Conservation (phyloP, 1,284 basidiomycete genomes). For the Ustanciosporium gigantosporum region DNA sequence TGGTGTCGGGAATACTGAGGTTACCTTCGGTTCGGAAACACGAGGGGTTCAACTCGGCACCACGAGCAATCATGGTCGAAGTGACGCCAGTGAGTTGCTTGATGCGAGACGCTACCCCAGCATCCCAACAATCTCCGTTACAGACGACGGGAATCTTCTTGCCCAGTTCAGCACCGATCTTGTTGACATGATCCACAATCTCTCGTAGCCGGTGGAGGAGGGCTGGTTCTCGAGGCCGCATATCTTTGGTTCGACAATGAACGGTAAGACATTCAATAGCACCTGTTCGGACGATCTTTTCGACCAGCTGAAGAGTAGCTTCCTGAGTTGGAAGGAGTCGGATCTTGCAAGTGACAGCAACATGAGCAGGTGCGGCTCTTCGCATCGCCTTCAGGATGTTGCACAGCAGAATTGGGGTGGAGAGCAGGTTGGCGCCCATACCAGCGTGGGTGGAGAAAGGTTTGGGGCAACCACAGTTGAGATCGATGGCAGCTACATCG, state of each 20-base stretch:
- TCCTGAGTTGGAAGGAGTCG: conserved; percentile 82
- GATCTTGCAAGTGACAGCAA: conserved; percentile 71
- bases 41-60: conserved; percentile 87
- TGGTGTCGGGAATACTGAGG: conserved; percentile 39
- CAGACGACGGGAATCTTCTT: conserved; percentile 78
- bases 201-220: conserved; percentile 77
- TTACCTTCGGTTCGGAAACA: conserved; percentile 70
- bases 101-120: conserved; percentile 76
- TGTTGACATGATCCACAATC: conserved; percentile 78
- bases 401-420: conserved; percentile 87
- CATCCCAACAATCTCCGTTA: conserved; percentile 88
- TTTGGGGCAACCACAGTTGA: conserved; percentile 87
- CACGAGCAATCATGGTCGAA: conserved; percentile 93
- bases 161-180: conserved; percentile 64
- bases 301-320: conserved; percentile 82
- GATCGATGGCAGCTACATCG: conserved; percentile 90
- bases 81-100: conserved; percentile 72
- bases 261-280: conserved; percentile 82
- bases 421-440: conserved; percentile 94
- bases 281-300: conserved; percentile 82
- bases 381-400: conserved; percentile 64
- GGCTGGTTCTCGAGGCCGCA: conserved; percentile 83
- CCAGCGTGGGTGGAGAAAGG: conserved; percentile 92
- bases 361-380: conserved; percentile 65
- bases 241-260: conserved; percentile 90